phyloP scores from a whole-genome alignment of 108 stramenopile genomes.

The Parmales sp. region DNA sequence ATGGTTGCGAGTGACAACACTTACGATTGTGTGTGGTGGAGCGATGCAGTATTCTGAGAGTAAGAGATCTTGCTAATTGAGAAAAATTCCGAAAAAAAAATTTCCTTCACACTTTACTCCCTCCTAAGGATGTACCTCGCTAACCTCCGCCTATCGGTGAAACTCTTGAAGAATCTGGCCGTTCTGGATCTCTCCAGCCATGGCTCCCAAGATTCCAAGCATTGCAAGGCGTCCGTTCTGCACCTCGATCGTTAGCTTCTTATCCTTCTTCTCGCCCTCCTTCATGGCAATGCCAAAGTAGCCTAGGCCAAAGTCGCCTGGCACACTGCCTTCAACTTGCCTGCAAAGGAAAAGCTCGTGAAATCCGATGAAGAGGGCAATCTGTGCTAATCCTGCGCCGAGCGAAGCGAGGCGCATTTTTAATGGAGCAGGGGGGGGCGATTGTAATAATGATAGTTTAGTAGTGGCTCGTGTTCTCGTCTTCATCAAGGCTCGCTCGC shows the following conservation, averaged over 20 bases:
- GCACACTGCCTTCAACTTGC: slow-evolving; percentile 18
- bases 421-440: no score
- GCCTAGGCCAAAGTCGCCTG: slow-evolving; percentile 35
- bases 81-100: no score
- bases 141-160: no score
- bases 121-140: no score
- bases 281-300: slow-evolving; percentile 29
- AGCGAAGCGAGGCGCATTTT: no score
- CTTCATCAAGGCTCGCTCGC: no score
- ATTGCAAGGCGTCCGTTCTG: slow-evolving; percentile 31
- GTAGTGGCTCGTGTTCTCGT: no score
- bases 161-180: neutral
- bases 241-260: slow-evolving; percentile 14
- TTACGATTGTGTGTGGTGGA: neutral
- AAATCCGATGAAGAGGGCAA: slow-evolving; percentile 30
- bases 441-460: no score
- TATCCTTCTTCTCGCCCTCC: slow-evolving; percentile 16
- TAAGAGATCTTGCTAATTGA: no score
- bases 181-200: neutral
- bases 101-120: no score
- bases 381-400: slow-evolving; percentile 2
- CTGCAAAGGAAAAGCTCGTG: slow-evolving; percentile 28
- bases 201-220: slow-evolving; percentile 14
- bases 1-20: neutral
- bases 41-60: neutral